Conservation (phyloP, 805 yeast genomes). For the Zygoascus flipseniorum region DNA sequence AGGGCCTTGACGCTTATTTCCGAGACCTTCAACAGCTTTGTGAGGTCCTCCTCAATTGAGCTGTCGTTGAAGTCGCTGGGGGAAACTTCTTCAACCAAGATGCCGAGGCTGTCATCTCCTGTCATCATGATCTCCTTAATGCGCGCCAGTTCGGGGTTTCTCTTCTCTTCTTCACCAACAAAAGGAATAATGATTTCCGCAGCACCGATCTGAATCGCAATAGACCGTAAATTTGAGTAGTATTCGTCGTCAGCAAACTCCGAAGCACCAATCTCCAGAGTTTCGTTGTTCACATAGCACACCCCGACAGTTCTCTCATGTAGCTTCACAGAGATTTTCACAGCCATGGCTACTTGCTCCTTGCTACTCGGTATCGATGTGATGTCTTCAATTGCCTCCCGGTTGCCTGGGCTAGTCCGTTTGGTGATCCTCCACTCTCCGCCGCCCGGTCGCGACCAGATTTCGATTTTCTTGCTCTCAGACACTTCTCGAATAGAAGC, state of each 20-base stretch:
- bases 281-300: constrained; percentile 67
- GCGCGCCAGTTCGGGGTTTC: constrained; percentile 53
- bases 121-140: constrained; percentile 65
- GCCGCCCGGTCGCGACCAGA: constrained; percentile 44
- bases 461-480: constrained; percentile 53
- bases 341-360: constrained; percentile 44
- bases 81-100: constrained; percentile 56
- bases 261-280: constrained; percentile 55
- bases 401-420: constrained; percentile 85
- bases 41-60: constrained; percentile 70
- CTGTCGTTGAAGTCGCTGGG: constrained; percentile 50
- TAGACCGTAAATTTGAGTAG: constrained; percentile 76
- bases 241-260: constrained; percentile 85
- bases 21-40: constrained; percentile 52
- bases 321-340: constrained; percentile 34
- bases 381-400: constrained; percentile 68
- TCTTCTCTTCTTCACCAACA: constrained; percentile 27
- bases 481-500: neutral
- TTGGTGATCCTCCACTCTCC: constrained; percentile 44
- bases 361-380: constrained; percentile 33
- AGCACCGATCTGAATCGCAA: constrained; percentile 80
- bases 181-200: constrained; percentile 69
- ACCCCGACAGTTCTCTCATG: constrained; percentile 59
- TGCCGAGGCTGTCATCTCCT: constrained; percentile 40
- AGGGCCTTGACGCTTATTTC: constrained; percentile 14